phyloP scores from a whole-genome alignment of 73 alveolate species.

The Stentor roeselii region DNA sequence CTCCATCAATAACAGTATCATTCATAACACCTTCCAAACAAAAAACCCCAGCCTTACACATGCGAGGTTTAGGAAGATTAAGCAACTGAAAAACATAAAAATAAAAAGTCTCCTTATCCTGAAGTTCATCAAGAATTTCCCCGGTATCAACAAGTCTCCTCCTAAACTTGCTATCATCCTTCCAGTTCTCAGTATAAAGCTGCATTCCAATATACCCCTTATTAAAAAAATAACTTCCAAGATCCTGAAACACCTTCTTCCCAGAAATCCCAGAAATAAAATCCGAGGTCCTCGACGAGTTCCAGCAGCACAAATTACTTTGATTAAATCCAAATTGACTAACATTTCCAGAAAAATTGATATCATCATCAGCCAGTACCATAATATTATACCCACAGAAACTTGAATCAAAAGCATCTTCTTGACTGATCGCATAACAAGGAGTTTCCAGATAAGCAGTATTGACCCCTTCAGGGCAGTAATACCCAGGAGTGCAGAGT shows the following conservation, averaged over 20 bases:
- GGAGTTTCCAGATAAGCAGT: slow-evolving; percentile 39
- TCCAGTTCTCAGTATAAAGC: not conserved
- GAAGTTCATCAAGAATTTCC: not conserved
- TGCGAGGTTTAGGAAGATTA: slow-evolving; percentile 16
- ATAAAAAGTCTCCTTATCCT: not conserved
- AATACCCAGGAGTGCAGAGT: slow-evolving; percentile 66
- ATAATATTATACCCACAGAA: slow-evolving; percentile 9
- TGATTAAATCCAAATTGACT: not conserved
- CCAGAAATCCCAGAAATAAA: not conserved
- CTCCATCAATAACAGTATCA: slow-evolving; percentile 25
- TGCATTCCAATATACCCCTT: not conserved
- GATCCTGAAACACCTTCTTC: not conserved
- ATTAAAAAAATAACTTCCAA: not conserved
- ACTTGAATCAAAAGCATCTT: not conserved
- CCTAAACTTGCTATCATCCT: too few relatives aligned
- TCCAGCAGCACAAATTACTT: slow-evolving; percentile 9
- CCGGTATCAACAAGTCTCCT: not conserved
- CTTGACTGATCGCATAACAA: not conserved
- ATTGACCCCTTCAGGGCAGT: slow-evolving; percentile 64
- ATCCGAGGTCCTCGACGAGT: not conserved
- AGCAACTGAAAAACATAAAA: slow-evolving; percentile 15
- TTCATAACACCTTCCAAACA: slow-evolving; percentile 72
- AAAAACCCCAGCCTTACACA: slow-evolving; percentile 69
- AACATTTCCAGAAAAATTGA: not conserved
- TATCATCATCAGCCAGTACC: not conserved